Conservation (phyloP, 1,284 basidiomycete species). For the Serendipita sp. region DNA sequence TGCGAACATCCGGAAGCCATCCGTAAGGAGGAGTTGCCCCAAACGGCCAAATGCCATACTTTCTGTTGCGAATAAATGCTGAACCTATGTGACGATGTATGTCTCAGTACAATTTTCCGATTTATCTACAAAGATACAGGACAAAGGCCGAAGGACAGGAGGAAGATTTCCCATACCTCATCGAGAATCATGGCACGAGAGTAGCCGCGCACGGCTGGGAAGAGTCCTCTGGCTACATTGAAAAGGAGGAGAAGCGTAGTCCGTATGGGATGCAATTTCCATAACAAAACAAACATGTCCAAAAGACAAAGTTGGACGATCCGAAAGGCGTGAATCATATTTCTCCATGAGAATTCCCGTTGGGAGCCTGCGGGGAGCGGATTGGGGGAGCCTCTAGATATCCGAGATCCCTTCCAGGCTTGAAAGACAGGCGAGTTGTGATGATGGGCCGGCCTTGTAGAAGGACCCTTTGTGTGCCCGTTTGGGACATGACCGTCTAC, state of each 20-base stretch:
- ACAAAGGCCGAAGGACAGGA: conserved; percentile 8
- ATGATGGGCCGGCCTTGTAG: neutral
- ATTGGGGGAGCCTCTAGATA: neutral
- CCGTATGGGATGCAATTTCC: conserved; percentile 49
- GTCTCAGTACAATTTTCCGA: no score
- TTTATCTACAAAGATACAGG: neutral
- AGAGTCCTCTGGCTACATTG: conserved; percentile 53
- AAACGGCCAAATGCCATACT: conserved; percentile 52
- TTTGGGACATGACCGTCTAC: conserved; percentile 2
- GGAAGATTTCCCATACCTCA: conserved; percentile 35
- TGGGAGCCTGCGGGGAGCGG: conserved; percentile 49
- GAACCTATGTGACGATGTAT: conserved; percentile 32
- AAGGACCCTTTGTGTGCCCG: neutral
- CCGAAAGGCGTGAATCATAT: conserved; percentile 39
- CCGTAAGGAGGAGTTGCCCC: conserved; percentile 38
- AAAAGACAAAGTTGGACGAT: conserved; percentile 39
- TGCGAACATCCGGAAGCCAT: conserved; percentile 44
- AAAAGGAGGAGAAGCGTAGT: conserved; percentile 49
- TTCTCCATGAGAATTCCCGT: conserved; percentile 39
- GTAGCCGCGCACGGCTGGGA: conserved; percentile 67
- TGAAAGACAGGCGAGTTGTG: neutral
- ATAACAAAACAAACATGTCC: conserved; percentile 43
- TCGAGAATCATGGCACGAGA: conserved; percentile 71
- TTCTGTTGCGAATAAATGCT: conserved; percentile 45
- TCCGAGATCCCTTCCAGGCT: neutral